Base-by-base conservation (phyloP, 2,329 filamentous ascomycete species). In the Fonsecaea erecta region DNA sequence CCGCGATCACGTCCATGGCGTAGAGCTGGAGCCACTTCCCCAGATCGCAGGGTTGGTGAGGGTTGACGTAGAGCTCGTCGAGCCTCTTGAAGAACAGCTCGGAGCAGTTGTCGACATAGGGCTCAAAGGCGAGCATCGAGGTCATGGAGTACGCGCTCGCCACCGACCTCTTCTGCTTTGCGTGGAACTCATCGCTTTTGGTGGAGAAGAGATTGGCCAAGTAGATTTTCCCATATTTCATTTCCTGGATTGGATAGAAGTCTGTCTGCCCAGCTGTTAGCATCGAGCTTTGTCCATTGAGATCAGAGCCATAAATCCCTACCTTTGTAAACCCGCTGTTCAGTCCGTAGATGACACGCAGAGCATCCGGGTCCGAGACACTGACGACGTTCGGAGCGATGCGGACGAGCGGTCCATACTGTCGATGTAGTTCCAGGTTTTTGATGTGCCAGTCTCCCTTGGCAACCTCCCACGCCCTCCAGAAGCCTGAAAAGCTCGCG, bases 11-110 rank as follows among this genome's bases (percentile, higher is more conserved):
- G 73, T 93, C 90, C 72, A 93, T 93, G 0, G 91, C 90, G 70
- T 90, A 93, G 74, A 88, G 93, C 73, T 93, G 90, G 63, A 93
- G 78, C 90, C 90, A 93, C 26, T 35, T 32, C 2, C 55, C 54
- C 21, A 70, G 35, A 51, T 71, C 65, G 37, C 66, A 24, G 7
- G 62, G 37, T 34, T 63, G 53, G 4, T 21, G 40, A 7, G 40
- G 40, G 40, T 46, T 46, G n/a, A 63, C 65, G 14, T 62, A 26
- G 1, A 68, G 48, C 8, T 65, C 65, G 9, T 35, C 24, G 53
- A 68, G 62, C 11, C 34, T 34, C 14, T 52, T 21, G 53, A 56
- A 54, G 51, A 68, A 68, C 21, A 68, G 60, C 9, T 14, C 53
- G 8, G 65, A 54, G 52, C 63, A 65, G 26, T 65, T 60, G 67